phyloP scores from a whole-genome alignment of 805 yeast genomes.

The Sugiyamaella chiloensis region DNA sequence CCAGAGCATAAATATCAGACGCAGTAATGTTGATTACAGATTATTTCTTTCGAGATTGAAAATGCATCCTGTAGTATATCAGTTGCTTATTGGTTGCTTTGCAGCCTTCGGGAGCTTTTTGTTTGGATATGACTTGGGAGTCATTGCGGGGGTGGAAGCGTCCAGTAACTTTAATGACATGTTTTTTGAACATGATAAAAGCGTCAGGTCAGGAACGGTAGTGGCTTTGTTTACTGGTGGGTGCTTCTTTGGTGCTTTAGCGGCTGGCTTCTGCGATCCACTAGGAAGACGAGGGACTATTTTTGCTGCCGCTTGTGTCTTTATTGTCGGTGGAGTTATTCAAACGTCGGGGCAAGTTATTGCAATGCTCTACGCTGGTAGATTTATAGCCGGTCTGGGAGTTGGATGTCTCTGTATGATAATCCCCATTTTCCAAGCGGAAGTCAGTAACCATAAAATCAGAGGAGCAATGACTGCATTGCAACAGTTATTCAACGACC shows the following conservation, averaged over 20 bases:
- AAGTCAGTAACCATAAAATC: conserved; percentile 51
- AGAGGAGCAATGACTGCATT: conserved; percentile 60
- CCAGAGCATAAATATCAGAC: neutral
- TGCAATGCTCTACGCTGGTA: conserved; percentile 54
- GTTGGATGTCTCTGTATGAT: conserved; percentile 64
- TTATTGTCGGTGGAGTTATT: conserved; percentile 56
- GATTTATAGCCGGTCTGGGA: conserved; percentile 59
- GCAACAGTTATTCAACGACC: conserved; percentile 60
- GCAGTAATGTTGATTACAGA: too few relatives aligned
- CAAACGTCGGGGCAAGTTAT: conserved; percentile 50
- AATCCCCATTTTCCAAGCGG: conserved; percentile 59
- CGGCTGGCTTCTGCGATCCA: conserved; percentile 56
- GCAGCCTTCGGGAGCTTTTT: conserved; percentile 37
- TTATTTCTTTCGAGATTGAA: too few relatives aligned
- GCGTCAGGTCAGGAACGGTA: conserved; percentile 7
- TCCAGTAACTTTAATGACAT: neutral
- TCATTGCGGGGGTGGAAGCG: conserved; percentile 26
- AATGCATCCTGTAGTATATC: neutral
- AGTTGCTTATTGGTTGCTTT: conserved; percentile 20
- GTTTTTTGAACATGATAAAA: neutral
- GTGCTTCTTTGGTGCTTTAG: conserved; percentile 13
- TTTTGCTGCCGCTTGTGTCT: conserved; percentile 53
- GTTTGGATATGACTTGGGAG: conserved; percentile 34
- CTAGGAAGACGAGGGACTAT: conserved; percentile 56
- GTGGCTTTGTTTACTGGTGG: conserved; percentile 15